Evolutionary conservation across 305 asterid genomes (phyloP).

Genomic region (Coffea humblotiana): DNA sequence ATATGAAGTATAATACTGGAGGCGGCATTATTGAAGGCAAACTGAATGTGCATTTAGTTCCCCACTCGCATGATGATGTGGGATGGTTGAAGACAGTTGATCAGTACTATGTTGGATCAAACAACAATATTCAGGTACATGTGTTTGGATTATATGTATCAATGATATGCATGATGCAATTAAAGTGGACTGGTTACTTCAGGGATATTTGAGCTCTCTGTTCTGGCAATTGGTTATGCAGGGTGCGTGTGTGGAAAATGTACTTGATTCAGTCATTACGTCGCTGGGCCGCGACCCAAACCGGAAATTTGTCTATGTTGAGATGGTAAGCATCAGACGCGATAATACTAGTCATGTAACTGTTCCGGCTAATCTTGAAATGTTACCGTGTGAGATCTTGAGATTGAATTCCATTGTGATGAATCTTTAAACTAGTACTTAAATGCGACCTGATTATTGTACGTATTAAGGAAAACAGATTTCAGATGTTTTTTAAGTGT

Average conservation of each 20-base stretch:
- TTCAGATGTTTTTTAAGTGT: too few species aligned
- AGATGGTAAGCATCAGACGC: constrained; percentile 51
- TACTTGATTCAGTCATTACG: constrained; percentile 67
- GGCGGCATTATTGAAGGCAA: constrained; percentile 61
- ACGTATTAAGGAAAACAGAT: neutral
- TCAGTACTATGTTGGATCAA: constrained; percentile 89
- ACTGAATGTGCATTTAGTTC: constrained; percentile 84
- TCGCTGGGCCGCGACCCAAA: constrained; percentile 59
- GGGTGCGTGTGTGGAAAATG: constrained; percentile 86
- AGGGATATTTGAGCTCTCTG: neutral
- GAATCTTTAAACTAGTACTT: neutral
- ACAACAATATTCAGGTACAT: constrained; percentile 68
- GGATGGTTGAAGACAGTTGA: constrained; percentile 94
- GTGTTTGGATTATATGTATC: neutral
- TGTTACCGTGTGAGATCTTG: neutral
- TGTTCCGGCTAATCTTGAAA: neutral
- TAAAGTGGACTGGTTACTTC: neutral
- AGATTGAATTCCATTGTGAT: neutral
- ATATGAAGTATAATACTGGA: constrained; percentile 51
- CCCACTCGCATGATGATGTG: constrained; percentile 88
- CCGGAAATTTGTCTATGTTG: constrained; percentile 76
- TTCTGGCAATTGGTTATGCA: constrained; percentile 34
- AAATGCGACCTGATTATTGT: neutral
- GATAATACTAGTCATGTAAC: neutral
- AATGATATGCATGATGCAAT: neutral